A percentile compares a stretch with the other conserved stretches of the same genome.
These are phyloP conservation scores for Theileria parva DNA, from an alignment of 169 alveolate genomes.

Conservation along the genomic window DNA sequence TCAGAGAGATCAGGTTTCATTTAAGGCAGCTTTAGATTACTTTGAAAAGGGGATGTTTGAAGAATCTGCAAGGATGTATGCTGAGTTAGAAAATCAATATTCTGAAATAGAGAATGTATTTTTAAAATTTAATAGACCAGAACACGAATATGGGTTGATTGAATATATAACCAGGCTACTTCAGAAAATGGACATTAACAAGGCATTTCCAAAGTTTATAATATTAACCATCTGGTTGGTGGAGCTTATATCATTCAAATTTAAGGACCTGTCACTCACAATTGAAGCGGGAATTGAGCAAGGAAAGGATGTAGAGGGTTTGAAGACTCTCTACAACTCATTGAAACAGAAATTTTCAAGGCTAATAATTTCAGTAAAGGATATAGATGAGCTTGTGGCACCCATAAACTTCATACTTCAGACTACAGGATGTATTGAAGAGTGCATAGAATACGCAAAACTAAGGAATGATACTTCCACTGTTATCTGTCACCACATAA, in stretches of 20 bases:
- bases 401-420: constrained; percentile 59
- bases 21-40: constrained; percentile 52
- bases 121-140: constrained; percentile 41
- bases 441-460: constrained; percentile 57
- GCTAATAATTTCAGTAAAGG: constrained; percentile 33
- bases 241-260: constrained; percentile 45
- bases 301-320: constrained; percentile 16
- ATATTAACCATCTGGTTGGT: constrained; percentile 59
- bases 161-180: constrained; percentile 47
- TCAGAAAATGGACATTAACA: constrained; percentile 36
- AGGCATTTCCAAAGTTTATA: constrained; percentile 54
- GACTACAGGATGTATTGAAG: constrained; percentile 59
- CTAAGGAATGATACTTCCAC: constrained; percentile 45
- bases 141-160: constrained; percentile 48
- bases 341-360: constrained; percentile 36
- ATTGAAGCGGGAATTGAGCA: constrained; percentile 27
- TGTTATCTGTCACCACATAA: constrained; percentile 39
- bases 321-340: constrained; percentile 9
- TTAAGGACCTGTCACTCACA: constrained; percentile 34
- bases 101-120: constrained; percentile 58
- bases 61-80: constrained; percentile 56
- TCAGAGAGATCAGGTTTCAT: constrained; percentile 50
- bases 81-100: constrained; percentile 42
- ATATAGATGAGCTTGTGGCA: constrained; percentile 52
- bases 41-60: constrained; percentile 52